Percentiles rank a stretch among this genome's conserved stretches.
Evolutionary conservation across 371 early-diverging fungal species (phyloP).

Genomic region (Dipsacomyces acuminosporus): DNA sequence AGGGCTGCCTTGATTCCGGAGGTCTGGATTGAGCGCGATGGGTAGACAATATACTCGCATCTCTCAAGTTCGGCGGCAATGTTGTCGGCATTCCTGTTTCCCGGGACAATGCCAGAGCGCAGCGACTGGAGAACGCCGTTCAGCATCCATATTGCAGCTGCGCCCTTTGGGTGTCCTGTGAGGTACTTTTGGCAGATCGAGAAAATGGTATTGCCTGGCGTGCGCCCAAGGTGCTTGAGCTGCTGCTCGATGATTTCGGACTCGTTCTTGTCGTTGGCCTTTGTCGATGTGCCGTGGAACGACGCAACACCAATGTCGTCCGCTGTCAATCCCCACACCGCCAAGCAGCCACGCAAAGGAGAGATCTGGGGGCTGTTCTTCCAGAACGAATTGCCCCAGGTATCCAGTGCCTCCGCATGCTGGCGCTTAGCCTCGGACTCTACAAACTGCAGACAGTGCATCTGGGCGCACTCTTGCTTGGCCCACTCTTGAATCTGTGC

Average conservation of each 20-base stretch:
- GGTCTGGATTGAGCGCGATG: constrained; percentile 80
- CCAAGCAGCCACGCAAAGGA: constrained; percentile 87
- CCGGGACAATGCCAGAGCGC: constrained; percentile 81
- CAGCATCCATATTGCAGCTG: constrained; percentile 96
- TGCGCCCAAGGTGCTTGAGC: constrained; percentile 82
- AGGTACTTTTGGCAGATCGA: constrained; percentile 87
- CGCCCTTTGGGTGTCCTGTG: constrained; percentile 94
- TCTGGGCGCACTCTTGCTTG: constrained; percentile 65
- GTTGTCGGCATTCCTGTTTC: constrained; percentile 93
- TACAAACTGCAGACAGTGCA: constrained; percentile 67
- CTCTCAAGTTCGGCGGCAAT: constrained; percentile 71
- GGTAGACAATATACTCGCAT: constrained; percentile 79
- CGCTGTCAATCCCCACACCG: constrained; percentile 78
- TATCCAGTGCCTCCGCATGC: constrained; percentile 72
- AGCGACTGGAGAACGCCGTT: constrained; percentile 84
- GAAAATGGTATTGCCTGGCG: constrained; percentile 79
- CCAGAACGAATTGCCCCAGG: constrained; percentile 84
- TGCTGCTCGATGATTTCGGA: constrained; percentile 85
- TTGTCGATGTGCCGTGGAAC: constrained; percentile 94
- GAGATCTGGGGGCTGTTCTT: constrained; percentile 72
- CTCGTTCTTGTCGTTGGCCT: constrained; percentile 96
- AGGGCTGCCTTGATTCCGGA: constrained; percentile 88
- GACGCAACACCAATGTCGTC: constrained; percentile 91
- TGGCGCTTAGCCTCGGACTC: constrained; percentile 72
- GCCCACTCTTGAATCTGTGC: constrained; percentile 83